Conservation (phyloP, 2,329 filamentous ascomycete species). For the Fusarium sp. region DNA sequence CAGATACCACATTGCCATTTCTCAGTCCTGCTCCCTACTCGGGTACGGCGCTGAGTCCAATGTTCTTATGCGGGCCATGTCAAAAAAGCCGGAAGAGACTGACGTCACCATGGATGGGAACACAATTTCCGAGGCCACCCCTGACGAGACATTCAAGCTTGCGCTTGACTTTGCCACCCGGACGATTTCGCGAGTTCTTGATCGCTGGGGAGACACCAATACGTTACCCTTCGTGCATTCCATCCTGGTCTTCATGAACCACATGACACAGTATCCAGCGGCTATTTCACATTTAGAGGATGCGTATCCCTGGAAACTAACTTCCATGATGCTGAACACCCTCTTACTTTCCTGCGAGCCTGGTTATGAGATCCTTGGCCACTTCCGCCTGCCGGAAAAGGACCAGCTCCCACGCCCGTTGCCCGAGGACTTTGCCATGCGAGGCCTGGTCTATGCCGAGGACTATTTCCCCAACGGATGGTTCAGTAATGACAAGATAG, state of each 20-base stretch:
- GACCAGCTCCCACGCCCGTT: conserved; percentile 61
- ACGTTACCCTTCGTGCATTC: conserved; percentile 70
- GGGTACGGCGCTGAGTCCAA: conserved; percentile 53
- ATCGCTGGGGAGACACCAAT: conserved; percentile 63
- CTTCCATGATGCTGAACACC: conserved; percentile 51
- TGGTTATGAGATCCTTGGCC: conserved; percentile 49
- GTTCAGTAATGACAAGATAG: conserved; percentile 65
- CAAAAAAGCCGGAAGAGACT: conserved; percentile 40
- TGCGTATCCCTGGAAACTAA: conserved; percentile 61
- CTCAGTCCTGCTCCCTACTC: conserved; percentile 44
- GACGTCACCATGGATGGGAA: conserved; percentile 37
- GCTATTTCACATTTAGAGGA: conserved; percentile 55
- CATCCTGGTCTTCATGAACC: conserved; percentile 65
- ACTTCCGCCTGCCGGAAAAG: conserved; percentile 58
- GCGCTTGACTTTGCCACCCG: conserved; percentile 53
- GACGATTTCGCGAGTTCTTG: conserved; percentile 58
- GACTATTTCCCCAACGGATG: conserved; percentile 66
- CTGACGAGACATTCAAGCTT: conserved; percentile 43
- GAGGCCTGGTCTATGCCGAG: conserved; percentile 68
- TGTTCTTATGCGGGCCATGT: conserved; percentile 53
- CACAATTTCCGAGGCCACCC: conserved; percentile 34
- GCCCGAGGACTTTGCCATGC: conserved; percentile 73
- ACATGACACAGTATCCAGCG: conserved; percentile 51
- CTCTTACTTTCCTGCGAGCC: conserved; percentile 40
- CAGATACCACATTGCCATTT: conserved; percentile 47